Evolutionary conservation across 2,329 filamentous ascomycete genomes (phyloP), one percentile per base, ranked within the genome.

Genomic region (Monosporascus sp.): DNA sequence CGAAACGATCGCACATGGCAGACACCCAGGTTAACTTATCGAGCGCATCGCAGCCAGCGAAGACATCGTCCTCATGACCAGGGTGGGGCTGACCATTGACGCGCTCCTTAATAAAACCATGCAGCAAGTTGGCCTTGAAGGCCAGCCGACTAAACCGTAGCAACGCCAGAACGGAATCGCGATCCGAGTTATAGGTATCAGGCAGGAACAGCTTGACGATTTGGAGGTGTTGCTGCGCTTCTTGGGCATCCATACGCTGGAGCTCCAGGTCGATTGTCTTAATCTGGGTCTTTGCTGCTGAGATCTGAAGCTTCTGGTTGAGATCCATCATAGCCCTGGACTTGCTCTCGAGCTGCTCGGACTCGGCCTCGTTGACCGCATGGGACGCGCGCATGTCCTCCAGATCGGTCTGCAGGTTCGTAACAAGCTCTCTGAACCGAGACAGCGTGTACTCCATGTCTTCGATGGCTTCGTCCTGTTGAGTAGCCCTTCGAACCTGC

Each of bases 261-360:
- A 97, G 76, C 68, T 97, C 92, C 31, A 97, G 78, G 60, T 97
- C 92, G 57, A 99, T 96, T 0, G 91, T 91, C 75, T 96, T 97
- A 65, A 90, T 86, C 69, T 96, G 93, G 3, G 93, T 88, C 75
- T 96, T 96, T 41, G 90, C 83, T 11, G 91, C 91, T 14, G 91
- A 95, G 52, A 89, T 82, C 66, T 96, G 93, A 44, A 99, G 80
- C 72, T 96, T 95, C 80, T 93, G 83, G 70, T 97, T 97, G 46
- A 99, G 80, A 65, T 99, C 93, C 83, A 96, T 89, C 87, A 99
- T 96, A 51, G 93, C 91, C 57, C 91, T 85, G 45, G 93, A 96
- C 57, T 90, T 88, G 63, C 83, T 89, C 59, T 87, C 92, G 52
- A 97, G 82, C 69, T 97, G 90, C 67, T 92, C 91, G 1, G 93